Evolutionary conservation across 208 protist species (phyloP), one percentile per base, ranked within the genome.

Genomic region (Leishmania tropica): DNA sequence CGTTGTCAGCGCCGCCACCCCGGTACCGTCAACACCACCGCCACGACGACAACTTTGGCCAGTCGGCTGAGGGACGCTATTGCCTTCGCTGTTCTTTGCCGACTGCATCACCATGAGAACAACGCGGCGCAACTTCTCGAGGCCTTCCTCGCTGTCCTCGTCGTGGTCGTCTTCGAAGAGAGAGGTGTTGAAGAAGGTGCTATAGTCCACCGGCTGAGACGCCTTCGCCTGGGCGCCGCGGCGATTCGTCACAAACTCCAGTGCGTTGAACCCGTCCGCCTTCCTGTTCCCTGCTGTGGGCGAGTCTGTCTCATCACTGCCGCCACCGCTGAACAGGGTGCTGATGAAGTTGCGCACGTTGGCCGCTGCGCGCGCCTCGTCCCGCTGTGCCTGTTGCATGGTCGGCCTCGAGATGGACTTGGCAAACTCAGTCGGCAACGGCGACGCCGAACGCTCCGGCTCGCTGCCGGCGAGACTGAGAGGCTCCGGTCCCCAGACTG

Each of bases 101-200:
- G 79, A 71, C 77, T 88, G 85, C 81, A 90, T 88, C 48, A 90
- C 87, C 35, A 87, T 87, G 45, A 31, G 73, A 35, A 90, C 77
- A n/a, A 88, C 76, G 42, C 85, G 80, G 60, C 85, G 85, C 78
- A 88, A 58, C 62, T 86, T 70, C 75, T 87, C 84, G 31, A 90
- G 78, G 31, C 79, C 60, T 67, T 88, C 83, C 72, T 85, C 80
- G 71, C 81, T 84, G 70, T 88, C 85, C 73, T 88, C 88, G 68
- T 90, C 88, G 45, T 68, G 71, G 54, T 89, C 88, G 71, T 92
- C 89, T 35, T 84, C 86, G 47, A 86, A 86, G 71, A 88, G 76
- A 65, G 56, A 79, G 47, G 72, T 86, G 79, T 64, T 88, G 28
- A 85, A 85, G 56, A 86, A 88, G 56, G 70, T 86, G 76, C 70